phyloP scores from a whole-genome alignment of 306 rosid species.

The Citrullus colocynthis region DNA sequence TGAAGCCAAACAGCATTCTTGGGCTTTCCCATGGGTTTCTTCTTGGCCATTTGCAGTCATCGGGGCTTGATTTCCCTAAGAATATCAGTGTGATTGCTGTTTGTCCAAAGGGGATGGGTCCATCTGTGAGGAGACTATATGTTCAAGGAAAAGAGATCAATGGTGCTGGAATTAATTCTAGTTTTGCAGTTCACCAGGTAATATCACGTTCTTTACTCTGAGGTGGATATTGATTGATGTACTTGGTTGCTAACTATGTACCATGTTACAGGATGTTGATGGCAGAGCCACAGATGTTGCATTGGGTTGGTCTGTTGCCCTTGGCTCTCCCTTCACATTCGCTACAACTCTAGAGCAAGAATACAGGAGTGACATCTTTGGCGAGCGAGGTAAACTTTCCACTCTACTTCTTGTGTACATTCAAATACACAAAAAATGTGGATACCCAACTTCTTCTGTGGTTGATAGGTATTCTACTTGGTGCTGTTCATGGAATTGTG shows the following conservation, averaged over 20 bases:
- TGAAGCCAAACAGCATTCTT: conserved; percentile 92
- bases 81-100: conserved; percentile 89
- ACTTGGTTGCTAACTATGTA: background rate
- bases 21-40: conserved; percentile 99
- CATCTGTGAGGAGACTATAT: conserved; percentile 93
- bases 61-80: conserved; percentile 77
- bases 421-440: background rate
- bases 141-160: conserved; percentile 93
- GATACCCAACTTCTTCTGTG: conserved; percentile 15
- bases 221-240: background rate
- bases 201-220: background rate
- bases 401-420: background rate
- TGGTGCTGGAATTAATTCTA: conserved; percentile 96
- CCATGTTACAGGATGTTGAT: conserved; percentile 64
- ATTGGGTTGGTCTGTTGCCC: conserved; percentile 94
- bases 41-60: conserved; percentile 89
- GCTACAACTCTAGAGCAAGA: conserved; percentile 91
- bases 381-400: conserved; percentile 59
- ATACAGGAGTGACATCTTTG: conserved; percentile 94
- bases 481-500: conserved; percentile 96
- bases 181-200: conserved; percentile 95
- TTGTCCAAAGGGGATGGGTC: conserved; percentile 99
- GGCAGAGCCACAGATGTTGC: conserved; percentile 96
- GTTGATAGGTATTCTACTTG: conserved; percentile 73
- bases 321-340: conserved; percentile 96